phyloP scores from a whole-genome alignment of 345 rosid species.

The Linum tenue region DNA sequence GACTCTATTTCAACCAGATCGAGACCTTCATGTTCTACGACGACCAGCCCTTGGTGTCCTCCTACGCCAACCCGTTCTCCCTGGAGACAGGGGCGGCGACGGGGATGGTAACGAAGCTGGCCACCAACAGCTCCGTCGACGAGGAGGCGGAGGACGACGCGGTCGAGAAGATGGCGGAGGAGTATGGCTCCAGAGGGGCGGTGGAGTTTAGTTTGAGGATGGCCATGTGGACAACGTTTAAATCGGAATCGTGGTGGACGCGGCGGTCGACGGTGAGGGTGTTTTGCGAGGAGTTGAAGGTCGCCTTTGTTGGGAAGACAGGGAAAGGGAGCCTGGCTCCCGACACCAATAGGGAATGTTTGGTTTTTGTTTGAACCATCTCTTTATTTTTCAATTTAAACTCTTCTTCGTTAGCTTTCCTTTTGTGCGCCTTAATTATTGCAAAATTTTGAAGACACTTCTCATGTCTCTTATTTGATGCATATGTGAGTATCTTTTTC shows the following conservation, averaged over 20 bases:
- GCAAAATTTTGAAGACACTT: no score
- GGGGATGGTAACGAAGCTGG: not conserved
- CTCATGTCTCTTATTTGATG: no score
- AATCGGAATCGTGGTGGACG: constrained; percentile 21
- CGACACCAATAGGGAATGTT: not conserved
- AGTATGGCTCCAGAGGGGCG: constrained; percentile 16
- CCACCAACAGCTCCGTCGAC: constrained; percentile 4
- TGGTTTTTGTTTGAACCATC: not conserved
- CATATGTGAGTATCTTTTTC: no score
- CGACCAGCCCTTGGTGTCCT: constrained; percentile 15
- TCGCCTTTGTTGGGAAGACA: constrained; percentile 14
- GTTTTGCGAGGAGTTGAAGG: constrained; percentile 26
- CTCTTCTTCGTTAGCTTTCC: no score
- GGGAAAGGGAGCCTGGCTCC: not conserved
- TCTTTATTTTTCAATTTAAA: no score
- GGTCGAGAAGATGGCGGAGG: constrained; percentile 20
- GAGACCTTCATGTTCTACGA: constrained; percentile 39
- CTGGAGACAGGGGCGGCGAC: constrained; percentile 12
- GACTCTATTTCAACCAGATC: constrained; percentile 42
- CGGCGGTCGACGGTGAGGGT: constrained; percentile 18
- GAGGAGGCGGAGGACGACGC: not conserved
- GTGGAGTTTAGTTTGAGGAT: constrained; percentile 23
- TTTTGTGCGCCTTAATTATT: no score
- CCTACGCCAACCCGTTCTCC: constrained; percentile 12
- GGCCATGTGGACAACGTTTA: constrained; percentile 22